phyloP scores from a whole-genome alignment of 2,329 filamentous ascomycete genomes.

The Aspergillus brasiliensis region DNA sequence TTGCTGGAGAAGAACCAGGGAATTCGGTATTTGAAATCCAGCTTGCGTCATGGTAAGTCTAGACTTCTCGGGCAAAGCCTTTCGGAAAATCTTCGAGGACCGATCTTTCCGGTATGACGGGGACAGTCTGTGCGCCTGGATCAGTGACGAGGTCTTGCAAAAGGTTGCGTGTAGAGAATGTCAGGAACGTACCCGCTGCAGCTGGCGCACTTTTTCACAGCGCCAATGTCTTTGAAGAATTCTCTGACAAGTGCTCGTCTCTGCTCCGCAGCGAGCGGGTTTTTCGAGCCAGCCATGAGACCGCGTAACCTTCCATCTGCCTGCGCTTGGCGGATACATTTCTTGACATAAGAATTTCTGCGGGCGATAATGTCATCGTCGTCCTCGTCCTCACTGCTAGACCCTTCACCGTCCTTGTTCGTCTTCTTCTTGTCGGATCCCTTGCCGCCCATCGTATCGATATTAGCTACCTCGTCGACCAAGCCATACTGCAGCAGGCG shows the following conservation, averaged over 20 bases:
- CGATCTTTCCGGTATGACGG: slow-evolving; percentile 86
- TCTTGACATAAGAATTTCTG: slow-evolving; percentile 70
- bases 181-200: slow-evolving; percentile 55
- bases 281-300: slow-evolving; percentile 63
- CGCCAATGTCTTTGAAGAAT: slow-evolving; percentile 74
- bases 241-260: slow-evolving; percentile 76
- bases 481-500: slow-evolving; percentile 83
- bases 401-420: slow-evolving; percentile 57
- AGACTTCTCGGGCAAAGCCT: slow-evolving; percentile 72
- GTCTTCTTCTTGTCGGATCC: slow-evolving; percentile 49
- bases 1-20: slow-evolving; percentile 62
- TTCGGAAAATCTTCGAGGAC: slow-evolving; percentile 92
- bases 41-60: slow-evolving; percentile 73
- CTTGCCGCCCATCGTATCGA: slow-evolving; percentile 54
- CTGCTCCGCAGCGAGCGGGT: slow-evolving; percentile 78
- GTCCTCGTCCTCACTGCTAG: slow-evolving; percentile 66
- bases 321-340: slow-evolving; percentile 65
- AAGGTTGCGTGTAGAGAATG: neutral
- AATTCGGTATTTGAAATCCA: slow-evolving; percentile 69
- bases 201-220: slow-evolving; percentile 68
- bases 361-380: slow-evolving; percentile 55
- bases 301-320: slow-evolving; percentile 46
- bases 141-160: neutral
- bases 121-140: slow-evolving; percentile 61
- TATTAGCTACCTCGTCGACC: slow-evolving; percentile 65